phyloP scores from a whole-genome alignment of 441 rosid genomes.

The Erodium chrysanthum region DNA sequence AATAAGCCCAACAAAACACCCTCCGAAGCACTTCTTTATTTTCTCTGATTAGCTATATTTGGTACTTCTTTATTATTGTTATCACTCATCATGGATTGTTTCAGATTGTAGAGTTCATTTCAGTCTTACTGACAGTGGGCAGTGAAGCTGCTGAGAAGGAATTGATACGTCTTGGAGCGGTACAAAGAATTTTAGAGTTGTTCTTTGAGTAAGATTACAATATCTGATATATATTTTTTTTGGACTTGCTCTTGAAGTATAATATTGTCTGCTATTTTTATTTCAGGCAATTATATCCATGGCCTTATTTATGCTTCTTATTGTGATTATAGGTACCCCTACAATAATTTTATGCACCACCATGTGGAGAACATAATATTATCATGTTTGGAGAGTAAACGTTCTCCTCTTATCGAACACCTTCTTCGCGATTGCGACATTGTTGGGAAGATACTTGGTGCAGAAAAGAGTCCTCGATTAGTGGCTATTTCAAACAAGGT shows the following conservation, averaged over 20 bases:
- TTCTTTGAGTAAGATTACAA: constrained; percentile 70
- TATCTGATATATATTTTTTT: constrained; percentile 6
- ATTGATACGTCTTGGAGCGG: constrained; percentile 60
- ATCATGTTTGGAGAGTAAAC: constrained; percentile 80
- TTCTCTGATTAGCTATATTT: constrained; percentile 12
- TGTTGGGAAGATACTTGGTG: constrained; percentile 62
- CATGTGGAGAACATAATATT: constrained; percentile 71
- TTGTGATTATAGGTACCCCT: constrained; percentile 54
- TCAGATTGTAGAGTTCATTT: constrained; percentile 89
- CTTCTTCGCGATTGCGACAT: constrained; percentile 70
- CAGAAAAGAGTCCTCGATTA: constrained; percentile 47
- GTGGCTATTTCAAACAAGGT: constrained; percentile 24
- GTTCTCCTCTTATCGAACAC: constrained; percentile 50
- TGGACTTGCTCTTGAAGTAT: constrained; percentile 53
- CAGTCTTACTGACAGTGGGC: constrained; percentile 74
- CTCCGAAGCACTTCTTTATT: constrained; percentile 2
- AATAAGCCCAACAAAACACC: constrained; percentile 1
- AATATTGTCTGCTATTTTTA: constrained; percentile 22
- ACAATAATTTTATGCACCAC: constrained; percentile 90
- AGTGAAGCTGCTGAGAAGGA: constrained; percentile 82
- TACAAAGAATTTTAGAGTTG: constrained; percentile 59
- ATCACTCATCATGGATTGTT: constrained; percentile 15
- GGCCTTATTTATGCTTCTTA: constrained; percentile 26
- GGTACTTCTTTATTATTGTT: constrained; percentile 7
- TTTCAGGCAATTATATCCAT: constrained; percentile 4